Base-by-base conservation (phyloP, 1,284 basidiomycete genomes). In the Termitomyces sp. region DNA sequence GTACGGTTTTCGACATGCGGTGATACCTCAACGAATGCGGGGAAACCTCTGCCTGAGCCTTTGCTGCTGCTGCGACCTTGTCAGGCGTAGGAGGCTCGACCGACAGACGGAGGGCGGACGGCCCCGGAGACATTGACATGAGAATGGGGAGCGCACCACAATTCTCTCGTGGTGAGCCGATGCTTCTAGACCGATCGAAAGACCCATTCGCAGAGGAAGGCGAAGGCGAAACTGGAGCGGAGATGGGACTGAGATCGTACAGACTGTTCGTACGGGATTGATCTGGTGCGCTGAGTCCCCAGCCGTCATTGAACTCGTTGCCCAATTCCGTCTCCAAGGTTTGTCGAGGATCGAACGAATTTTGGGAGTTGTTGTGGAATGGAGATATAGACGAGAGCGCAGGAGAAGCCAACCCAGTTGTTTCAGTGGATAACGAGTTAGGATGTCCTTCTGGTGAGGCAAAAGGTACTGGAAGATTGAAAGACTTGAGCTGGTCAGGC, bases 241-340 rank as follows among this genome's bases (percentile, higher is more conserved):
- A 74, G 10, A 70, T 60, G 38, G 67, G 67, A 38, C 71, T 70
- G 26, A 83, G 64, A 48, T 82, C 75, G 57, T 76, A 80, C 19
- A 84, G 67, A 57, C 82, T 84, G 54, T 70, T 76, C 9, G 75
- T 72, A 12, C 79, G 75, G 24, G 78, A 64, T 56, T 79, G 79
- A 51, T 76, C 68, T 51, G 74, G 74, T 26, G 64, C 67, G 33
- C 65, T 65, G n/a, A 66, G 62, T 45, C 70, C 70, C 73, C 73
- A 77, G 42, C 74, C 72, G 17, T 73, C 73, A 12, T 71, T 73
- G 6, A 83, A 71, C 61, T 83, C 80, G 57, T 73, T 78, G 13
- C 75, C 78, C 2, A 88, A 71, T 64, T 88, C 85, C 54, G 76
- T 80, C 36, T 79, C 78, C 0, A 88, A 73, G 0, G 81, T 83